Conservation (phyloP, 2,329 filamentous ascomycete species). For the Colletotrichum phormii region DNA sequence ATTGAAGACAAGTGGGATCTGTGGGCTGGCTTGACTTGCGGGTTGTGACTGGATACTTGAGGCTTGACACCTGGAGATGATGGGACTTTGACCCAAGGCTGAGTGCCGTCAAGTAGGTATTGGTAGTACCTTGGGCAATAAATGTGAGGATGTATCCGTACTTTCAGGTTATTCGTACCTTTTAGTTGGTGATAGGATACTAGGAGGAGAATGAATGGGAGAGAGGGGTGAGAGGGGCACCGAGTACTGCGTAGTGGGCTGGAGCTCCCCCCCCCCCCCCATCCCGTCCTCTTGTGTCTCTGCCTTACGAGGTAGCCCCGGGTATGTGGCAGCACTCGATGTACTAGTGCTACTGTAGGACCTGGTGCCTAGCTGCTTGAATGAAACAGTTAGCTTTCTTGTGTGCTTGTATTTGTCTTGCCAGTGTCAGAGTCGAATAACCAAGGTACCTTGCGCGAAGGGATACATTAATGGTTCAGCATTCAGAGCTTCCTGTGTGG, state of each 20-base stretch:
- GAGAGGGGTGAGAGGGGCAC: background rate
- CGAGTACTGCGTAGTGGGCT: too few relatives aligned
- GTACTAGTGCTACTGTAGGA: background rate
- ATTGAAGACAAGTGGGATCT: background rate
- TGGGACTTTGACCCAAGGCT: background rate
- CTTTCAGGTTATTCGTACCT: background rate
- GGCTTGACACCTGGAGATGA: background rate
- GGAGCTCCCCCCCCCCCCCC: background rate
- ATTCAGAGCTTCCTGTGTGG: background rate
- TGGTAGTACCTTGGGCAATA: background rate
- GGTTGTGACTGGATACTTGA: background rate
- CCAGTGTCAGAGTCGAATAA: background rate
- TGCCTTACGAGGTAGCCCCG: background rate
- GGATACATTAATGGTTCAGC: background rate
- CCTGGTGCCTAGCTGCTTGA: background rate
- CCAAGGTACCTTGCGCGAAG: background rate
- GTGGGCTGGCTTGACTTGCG: background rate
- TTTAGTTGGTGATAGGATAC: background rate
- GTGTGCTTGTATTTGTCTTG: background rate
- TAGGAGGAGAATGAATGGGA: background rate
- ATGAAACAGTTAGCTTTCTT: background rate
- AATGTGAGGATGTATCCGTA: background rate
- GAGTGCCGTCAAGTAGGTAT: background rate
- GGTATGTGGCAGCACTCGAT: conserved; percentile 1
- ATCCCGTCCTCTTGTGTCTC: background rate